Percentiles rank a stretch among this genome's conserved stretches.
phyloP scores from a whole-genome alignment of 176 grass and related monocot genomes.

The Aegilops tauschii region DNA sequence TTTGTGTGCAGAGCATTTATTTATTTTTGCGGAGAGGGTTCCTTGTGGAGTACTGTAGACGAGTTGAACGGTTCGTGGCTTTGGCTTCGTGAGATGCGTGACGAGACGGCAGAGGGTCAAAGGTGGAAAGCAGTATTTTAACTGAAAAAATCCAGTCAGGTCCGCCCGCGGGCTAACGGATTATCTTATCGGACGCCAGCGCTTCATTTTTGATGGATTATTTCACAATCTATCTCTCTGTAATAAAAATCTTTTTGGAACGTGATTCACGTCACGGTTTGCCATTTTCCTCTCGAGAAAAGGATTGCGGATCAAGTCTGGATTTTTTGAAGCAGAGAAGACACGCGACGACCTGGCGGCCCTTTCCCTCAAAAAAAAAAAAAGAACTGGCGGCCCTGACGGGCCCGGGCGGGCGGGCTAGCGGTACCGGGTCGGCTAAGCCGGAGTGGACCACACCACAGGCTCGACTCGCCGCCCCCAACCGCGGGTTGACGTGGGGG shows the following conservation, averaged over 20 bases:
- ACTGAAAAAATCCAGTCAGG: background rate
- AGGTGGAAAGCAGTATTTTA: conserved; percentile 27
- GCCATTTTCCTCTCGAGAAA: too few relatives aligned
- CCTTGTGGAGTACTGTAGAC: background rate
- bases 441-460: background rate
- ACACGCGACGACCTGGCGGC: background rate
- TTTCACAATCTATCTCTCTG: background rate
- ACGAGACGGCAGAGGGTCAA: background rate
- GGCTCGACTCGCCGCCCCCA: background rate
- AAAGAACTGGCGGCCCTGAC: too few relatives aligned
- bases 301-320: too few relatives aligned
- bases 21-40: background rate
- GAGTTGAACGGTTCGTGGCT: background rate
- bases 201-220: background rate
- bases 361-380: too few relatives aligned
- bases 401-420: background rate
- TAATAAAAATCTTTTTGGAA: background rate
- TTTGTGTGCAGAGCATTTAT: background rate
- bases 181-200: background rate
- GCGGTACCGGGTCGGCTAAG: background rate
- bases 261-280: background rate
- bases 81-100: background rate
- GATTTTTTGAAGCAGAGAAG: background rate
- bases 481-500: conserved; percentile 20
- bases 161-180: background rate